These are phyloP conservation scores for Phyllosticta capitalensis DNA, from an alignment of 2,329 filamentous ascomycete species.

Conservation along the genomic window DNA sequence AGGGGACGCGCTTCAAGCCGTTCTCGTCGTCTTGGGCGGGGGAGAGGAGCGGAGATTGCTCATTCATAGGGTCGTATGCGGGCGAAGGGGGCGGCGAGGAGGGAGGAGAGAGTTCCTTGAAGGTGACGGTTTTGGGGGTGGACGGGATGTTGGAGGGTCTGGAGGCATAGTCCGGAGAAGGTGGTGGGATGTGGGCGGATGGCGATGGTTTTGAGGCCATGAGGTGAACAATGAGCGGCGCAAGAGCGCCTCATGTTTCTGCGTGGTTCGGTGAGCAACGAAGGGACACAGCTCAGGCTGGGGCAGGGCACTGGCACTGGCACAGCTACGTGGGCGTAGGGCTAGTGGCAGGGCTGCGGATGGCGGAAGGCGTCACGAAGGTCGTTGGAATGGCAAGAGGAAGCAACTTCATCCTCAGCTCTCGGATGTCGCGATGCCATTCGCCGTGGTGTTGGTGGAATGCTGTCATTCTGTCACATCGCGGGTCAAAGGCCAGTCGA, in stretches of 20 bases:
- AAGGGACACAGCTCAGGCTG: background rate
- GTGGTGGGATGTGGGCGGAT: background rate
- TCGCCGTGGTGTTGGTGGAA: background rate
- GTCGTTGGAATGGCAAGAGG: background rate
- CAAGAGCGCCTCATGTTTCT: conserved; percentile 1
- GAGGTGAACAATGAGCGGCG: background rate
- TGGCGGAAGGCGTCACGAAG: background rate
- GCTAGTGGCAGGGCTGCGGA: background rate
- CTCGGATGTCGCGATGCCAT: background rate
- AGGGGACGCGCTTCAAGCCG: conserved; percentile 23
- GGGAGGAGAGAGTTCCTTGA: conserved; percentile 17
- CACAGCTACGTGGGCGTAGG: too few species aligned
- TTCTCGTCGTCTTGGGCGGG: conserved; percentile 24
- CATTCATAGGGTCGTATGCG: conserved; percentile 21
- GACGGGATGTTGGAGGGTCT: conserved; percentile 13
- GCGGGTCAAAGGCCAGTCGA: background rate
- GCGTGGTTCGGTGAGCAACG: conserved; percentile 1
- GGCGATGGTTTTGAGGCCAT: conserved; percentile 2
- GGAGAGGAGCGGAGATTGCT: conserved; percentile 26
- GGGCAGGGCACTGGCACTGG: too few species aligned
- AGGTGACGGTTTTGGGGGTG: conserved; percentile 28
- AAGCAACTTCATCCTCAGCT: background rate
- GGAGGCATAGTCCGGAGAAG: conserved; percentile 3
- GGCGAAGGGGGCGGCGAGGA: background rate
- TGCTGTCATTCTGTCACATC: background rate